These are phyloP conservation scores for Lasiosphaeriaceae sp. DNA, from an alignment of 495 filamentous ascomycete species.

Conservation along the genomic window DNA sequence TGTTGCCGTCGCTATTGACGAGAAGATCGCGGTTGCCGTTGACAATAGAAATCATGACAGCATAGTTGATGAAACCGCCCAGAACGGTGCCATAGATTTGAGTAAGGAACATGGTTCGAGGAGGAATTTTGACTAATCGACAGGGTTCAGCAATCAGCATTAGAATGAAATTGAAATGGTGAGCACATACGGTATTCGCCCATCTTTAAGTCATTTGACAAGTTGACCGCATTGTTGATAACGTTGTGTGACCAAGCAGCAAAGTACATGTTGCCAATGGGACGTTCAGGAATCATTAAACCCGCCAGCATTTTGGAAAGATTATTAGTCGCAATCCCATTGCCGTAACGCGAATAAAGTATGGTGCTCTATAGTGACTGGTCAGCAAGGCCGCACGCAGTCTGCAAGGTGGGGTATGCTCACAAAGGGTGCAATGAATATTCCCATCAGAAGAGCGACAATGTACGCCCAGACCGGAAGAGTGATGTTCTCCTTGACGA, in stretches of 20 bases:
- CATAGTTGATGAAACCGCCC: constrained; percentile 41
- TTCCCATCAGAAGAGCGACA: constrained; percentile 38
- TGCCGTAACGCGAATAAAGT: constrained; percentile 25
- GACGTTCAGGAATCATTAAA: constrained; percentile 28
- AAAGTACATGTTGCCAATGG: constrained; percentile 41
- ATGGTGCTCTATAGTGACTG: constrained; percentile 24
- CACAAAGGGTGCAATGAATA: constrained; percentile 33
- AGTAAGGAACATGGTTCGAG: constrained; percentile 38
- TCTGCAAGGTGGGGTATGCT: constrained; percentile 8
- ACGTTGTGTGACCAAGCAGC: constrained; percentile 22
- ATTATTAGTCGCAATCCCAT: constrained; percentile 37
- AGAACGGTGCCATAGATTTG: constrained; percentile 41
- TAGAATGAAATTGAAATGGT: neutral
- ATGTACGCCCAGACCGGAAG: constrained; percentile 56
- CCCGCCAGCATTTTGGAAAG: constrained; percentile 39
- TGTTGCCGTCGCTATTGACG: constrained; percentile 31
- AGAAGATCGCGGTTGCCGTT: constrained; percentile 27
- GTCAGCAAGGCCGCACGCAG: too few species aligned
- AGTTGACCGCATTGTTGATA: constrained; percentile 21
- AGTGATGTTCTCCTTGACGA: constrained; percentile 43
- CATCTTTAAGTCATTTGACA: constrained; percentile 32
- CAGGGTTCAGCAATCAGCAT: constrained; percentile 12
- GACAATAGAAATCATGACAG: constrained; percentile 37
- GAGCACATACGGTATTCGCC: constrained; percentile 25
- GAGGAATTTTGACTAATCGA: constrained; percentile 40